Conservation (phyloP, 441 rosid genomes). For the Brassica balearica region DNA sequence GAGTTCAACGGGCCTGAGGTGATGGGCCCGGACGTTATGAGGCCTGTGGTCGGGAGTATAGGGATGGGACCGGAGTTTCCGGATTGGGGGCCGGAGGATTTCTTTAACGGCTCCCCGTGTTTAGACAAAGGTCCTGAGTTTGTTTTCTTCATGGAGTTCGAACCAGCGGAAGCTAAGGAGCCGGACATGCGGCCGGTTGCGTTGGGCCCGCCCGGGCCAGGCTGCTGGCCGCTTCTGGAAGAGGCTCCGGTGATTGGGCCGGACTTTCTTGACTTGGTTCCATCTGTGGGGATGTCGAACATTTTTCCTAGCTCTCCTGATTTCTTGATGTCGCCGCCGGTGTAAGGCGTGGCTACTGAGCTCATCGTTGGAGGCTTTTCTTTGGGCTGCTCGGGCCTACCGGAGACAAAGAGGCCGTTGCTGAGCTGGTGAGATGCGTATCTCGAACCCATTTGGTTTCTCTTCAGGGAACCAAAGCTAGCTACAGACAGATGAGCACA, state of each 20-base stretch:
- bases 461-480: slow-evolving; percentile 32
- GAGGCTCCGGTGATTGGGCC: slow-evolving; percentile 85
- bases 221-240: slow-evolving; percentile 81
- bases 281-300: slow-evolving; percentile 89
- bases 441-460: slow-evolving; percentile 82
- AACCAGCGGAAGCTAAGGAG: slow-evolving; percentile 63
- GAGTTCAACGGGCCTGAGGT: slow-evolving; percentile 86
- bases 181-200: slow-evolving; percentile 79
- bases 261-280: slow-evolving; percentile 94
- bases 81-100: slow-evolving; percentile 89
- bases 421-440: slow-evolving; percentile 97
- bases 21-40: slow-evolving; percentile 93
- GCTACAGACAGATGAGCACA: not conserved
- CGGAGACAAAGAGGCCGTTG: slow-evolving; percentile 95
- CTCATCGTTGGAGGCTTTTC: slow-evolving; percentile 93
- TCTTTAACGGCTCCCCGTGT: slow-evolving; percentile 91
- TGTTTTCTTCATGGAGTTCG: slow-evolving; percentile 80
- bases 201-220: slow-evolving; percentile 76
- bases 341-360: slow-evolving; percentile 88
- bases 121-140: slow-evolving; percentile 89
- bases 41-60: slow-evolving; percentile 87
- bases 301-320: slow-evolving; percentile 96
- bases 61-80: slow-evolving; percentile 93
- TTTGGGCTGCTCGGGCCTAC: slow-evolving; percentile 94
- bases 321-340: slow-evolving; percentile 92